These are phyloP conservation scores for Verbena officinalis DNA, from an alignment of 257 asterid species.

Conservation along the genomic window DNA sequence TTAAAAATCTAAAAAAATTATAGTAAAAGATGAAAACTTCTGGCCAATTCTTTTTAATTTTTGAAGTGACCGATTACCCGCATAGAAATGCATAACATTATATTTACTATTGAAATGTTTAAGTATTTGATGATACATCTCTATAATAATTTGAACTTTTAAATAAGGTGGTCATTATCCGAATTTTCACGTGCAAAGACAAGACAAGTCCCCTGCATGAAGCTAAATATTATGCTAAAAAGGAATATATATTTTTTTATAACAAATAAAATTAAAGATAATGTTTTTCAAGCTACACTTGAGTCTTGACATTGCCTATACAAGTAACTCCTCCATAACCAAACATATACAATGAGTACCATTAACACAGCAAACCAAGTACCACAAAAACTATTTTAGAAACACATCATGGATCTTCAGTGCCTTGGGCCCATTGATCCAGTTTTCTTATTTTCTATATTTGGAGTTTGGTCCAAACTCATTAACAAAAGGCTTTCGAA, in stretches of 20 bases:
- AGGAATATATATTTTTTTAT: neutral
- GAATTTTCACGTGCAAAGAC: too few relatives aligned
- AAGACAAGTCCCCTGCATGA: too few relatives aligned
- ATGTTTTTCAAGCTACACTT: constrained; percentile 2
- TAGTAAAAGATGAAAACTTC: too few relatives aligned
- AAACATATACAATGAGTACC: neutral
- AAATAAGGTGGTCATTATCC: too few relatives aligned
- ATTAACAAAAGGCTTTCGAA: neutral
- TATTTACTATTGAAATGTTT: too few relatives aligned
- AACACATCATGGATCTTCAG: constrained; percentile 17
- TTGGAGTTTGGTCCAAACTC: constrained; percentile 4
- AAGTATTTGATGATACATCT: too few relatives aligned
- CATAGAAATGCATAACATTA: too few relatives aligned
- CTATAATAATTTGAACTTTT: too few relatives aligned
- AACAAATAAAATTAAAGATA: neutral
- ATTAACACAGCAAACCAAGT: neutral
- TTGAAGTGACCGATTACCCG: too few relatives aligned
- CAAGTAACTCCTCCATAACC: neutral
- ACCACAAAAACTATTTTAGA: neutral
- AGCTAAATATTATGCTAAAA: neutral
- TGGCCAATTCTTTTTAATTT: too few relatives aligned
- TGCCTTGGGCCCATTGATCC: neutral
- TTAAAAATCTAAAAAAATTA: too few relatives aligned
- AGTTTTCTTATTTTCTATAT: too few relatives aligned
- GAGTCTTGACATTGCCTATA: neutral